Evolutionary conservation across 306 rosid genomes (phyloP).

Genomic region (Acacia crassicarpa): DNA sequence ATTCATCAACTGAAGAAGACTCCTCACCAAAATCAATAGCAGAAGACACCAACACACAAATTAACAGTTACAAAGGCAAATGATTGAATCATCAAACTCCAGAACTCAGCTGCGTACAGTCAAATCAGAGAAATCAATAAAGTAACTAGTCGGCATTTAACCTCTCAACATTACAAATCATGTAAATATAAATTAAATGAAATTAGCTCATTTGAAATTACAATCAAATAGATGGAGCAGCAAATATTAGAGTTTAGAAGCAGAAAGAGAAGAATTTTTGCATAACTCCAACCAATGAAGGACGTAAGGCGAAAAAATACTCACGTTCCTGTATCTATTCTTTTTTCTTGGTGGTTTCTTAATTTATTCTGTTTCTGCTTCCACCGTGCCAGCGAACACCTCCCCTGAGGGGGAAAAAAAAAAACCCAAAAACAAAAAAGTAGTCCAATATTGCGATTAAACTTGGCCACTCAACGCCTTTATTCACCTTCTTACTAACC

Average conservation of each 20-base stretch:
- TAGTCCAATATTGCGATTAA: neutral
- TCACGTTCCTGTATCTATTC: slow-evolving; percentile 33
- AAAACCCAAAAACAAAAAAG: neutral
- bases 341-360: no score
- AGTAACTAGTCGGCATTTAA: neutral
- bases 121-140: slow-evolving; percentile 6
- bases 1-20: slow-evolving; percentile 20
- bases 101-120: neutral
- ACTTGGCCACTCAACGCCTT: neutral
- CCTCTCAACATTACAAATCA: neutral
- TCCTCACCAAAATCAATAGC: no score
- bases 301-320: slow-evolving; percentile 29
- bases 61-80: slow-evolving; percentile 23
- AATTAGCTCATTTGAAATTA: slow-evolving; percentile 18
- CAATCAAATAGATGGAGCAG: neutral
- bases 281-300: neutral
- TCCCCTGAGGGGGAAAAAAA: no score
- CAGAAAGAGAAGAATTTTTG: neutral
- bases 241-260: neutral
- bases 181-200: slow-evolving; percentile 1
- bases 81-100: neutral
- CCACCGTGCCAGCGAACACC: neutral
- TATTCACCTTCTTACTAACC: neutral
- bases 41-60: slow-evolving; percentile 9
- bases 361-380: neutral